Percentiles rank a stretch among this genome's conserved stretches.
phyloP scores from a whole-genome alignment of 2,329 filamentous ascomycete species.

The Colletotrichum orchidophilum region DNA sequence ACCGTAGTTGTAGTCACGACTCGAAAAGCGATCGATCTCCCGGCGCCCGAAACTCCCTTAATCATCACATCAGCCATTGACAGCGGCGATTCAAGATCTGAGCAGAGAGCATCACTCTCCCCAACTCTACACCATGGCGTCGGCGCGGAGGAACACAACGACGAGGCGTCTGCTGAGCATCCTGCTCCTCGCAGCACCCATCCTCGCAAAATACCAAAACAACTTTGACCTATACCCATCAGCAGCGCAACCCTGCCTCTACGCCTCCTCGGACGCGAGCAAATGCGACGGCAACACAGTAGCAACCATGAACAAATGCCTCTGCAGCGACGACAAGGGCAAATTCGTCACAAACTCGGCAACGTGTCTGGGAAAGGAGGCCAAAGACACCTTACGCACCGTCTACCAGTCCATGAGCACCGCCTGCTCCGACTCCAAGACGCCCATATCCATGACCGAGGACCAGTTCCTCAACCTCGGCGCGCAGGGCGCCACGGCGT shows the following conservation, averaged over 20 bases:
- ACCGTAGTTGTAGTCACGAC: background rate
- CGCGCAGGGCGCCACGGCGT: conserved; percentile 29
- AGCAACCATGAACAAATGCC: conserved; percentile 55
- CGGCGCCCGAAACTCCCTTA: background rate
- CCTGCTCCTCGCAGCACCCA: conserved; percentile 34
- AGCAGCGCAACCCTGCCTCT: conserved; percentile 53
- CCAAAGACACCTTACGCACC: conserved; percentile 47
- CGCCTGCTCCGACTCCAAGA: conserved; percentile 55
- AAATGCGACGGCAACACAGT: conserved; percentile 52
- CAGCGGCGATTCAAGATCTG: background rate
- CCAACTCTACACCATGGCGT: conserved; percentile 11
- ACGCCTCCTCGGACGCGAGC: conserved; percentile 48
- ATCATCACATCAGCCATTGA: background rate
- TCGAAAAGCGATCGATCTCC: background rate
- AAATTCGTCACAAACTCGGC: conserved; percentile 59
- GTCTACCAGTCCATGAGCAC: conserved; percentile 55
- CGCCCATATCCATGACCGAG: conserved; percentile 53
- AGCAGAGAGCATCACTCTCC: background rate
- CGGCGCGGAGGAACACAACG: conserved; percentile 9
- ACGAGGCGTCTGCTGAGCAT: conserved; percentile 37
- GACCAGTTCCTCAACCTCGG: conserved; percentile 48
- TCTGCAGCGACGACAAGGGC: conserved; percentile 57
- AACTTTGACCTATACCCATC: conserved; percentile 56
- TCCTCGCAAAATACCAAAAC: conserved; percentile 42
- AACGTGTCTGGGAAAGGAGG: conserved; percentile 52